Base-by-base conservation (phyloP, 2,329 filamentous ascomycete genomes). In the Emmonsia crescens region DNA sequence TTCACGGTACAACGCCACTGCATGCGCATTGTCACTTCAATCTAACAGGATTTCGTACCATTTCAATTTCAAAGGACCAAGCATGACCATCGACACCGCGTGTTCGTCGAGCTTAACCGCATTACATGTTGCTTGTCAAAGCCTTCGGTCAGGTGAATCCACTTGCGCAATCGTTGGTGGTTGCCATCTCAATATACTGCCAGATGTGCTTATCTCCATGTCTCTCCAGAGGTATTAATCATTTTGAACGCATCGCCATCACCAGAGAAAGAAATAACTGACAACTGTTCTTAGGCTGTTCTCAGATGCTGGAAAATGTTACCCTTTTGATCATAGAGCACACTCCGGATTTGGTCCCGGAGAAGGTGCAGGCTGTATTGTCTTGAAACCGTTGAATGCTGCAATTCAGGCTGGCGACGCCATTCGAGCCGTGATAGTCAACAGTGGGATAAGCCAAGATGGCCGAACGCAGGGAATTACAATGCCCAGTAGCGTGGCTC, bases 381-480 rank as follows among this genome's bases (percentile, higher is more conserved):
- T 76, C 2, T 40, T 76, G 27, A 77, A 77, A 60, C 66, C 66
- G 0, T 67, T 76, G 0, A 64, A 63, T 6, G 66, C 70, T 29
- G 74, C 75, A 0, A 56, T 74, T 0, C 64, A 65, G 2, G 74
- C 75, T 54, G 69, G 70, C 5, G 75, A 77, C 57, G 64, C 68
- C 6, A 72, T 77, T 33, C 66, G 74, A 24, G 70, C 69, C 14
- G 66, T 77, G 14, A 73, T 76, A 61, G 70, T 69, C 29, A 67
- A 71, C 61, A 70, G 71, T 0, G 73, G 69, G 77, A 76, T 70
- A 48, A 71, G 69, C 46, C 60, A 59, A 31, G 57, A 65, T 48
- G 70, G 69, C 2, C 60, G 63, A 49, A 76, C 75, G 1, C 61
- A 66, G 1, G 74, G 75, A 5, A 72, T 78, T 49, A 74, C 74